These are phyloP conservation scores for Barnettozyma vustinii DNA, from an alignment of 805 yeast genomes.

Conservation along the genomic window DNA sequence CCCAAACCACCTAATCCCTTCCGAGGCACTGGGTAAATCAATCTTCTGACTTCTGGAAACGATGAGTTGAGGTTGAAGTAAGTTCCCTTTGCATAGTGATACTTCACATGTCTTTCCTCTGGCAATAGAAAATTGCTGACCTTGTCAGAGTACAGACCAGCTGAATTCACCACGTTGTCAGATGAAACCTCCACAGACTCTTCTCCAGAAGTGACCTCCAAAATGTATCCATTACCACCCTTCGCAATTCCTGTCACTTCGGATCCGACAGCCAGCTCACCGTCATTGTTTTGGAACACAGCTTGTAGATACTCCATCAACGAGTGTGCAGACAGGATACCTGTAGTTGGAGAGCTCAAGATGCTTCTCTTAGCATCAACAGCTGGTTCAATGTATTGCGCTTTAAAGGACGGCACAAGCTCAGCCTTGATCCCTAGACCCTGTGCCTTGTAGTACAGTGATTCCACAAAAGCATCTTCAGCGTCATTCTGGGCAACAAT, in stretches of 20 bases:
- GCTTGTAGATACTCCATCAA: constrained; percentile 56
- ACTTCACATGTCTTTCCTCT: constrained; percentile 45
- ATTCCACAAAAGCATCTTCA: constrained; percentile 55
- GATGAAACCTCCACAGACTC: constrained; percentile 40
- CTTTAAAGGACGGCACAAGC: constrained; percentile 42
- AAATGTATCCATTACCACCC: constrained; percentile 23
- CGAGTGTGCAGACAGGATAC: constrained; percentile 79
- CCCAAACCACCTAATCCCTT: constrained; percentile 72
- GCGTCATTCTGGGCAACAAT: constrained; percentile 71
- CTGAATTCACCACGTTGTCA: constrained; percentile 65
- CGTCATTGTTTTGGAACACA: constrained; percentile 49
- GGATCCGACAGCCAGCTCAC: constrained; percentile 61
- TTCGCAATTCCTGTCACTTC: constrained; percentile 39
- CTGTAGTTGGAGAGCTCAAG: constrained; percentile 74
- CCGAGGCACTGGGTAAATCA: constrained; percentile 80
- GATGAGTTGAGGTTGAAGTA: constrained; percentile 56
- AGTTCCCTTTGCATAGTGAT: constrained; percentile 79
- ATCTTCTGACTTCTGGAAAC: constrained; percentile 44
- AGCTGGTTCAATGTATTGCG: constrained; percentile 55
- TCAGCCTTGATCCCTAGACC: constrained; percentile 54
- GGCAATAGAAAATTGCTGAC: constrained; percentile 71
- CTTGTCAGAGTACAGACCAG: constrained; percentile 73
- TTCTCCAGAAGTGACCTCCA: constrained; percentile 27
- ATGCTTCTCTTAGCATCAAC: constrained; percentile 57
- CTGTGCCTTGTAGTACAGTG: constrained; percentile 44